Base-by-base conservation (phyloP, 331 rosid genomes). In the Spiraea crenata region DNA sequence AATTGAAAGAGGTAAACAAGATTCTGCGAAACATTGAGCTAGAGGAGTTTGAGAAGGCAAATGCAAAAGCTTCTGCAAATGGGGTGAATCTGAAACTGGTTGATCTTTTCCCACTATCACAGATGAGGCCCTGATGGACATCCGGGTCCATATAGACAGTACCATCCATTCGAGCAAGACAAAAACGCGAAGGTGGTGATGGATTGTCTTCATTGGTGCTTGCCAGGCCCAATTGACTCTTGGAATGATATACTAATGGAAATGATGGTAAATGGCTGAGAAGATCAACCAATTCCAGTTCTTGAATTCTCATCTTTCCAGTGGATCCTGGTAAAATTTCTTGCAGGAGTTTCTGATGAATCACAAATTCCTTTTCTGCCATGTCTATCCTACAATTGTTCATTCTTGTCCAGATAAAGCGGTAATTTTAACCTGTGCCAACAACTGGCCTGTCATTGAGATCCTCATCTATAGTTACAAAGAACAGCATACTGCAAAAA, bases 131-230 rank as follows among this genome's bases (percentile, higher is more conserved):
- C 96, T 7, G 98, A 92, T 40, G 96, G 98, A 47, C 98, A 92
- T 82, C 98, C 98, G 42, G 98, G 98, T 35, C 78, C 93, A 3
- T 92, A 84, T 73, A 79, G 96, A 74, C 74, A 80, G 67, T 92
- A 75, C 77, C 84, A 86, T 56, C 98, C 96, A 58, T 92, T 80
- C 73, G 87, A 82, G 4, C 65, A 69, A 13, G 80, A 49, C 70
- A 63, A 77, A 73, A 78, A 83, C 39, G 84, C 77, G 13, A 78
- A 78, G 66, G 84, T 87, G 16, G 93, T 82, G 85, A 87, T 55
- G 37, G 98, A 92, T 86, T 89, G 95, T 78, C 34, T 92, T 83
- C 96, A 92, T 74, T 92, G 98, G 95, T 92, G 98, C 83, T 79
- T 89, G 41, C 98, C 96, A 1, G 98, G 98, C 20, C 96, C 98